phyloP scores from a whole-genome alignment of 192 early-diverging fungal species.

The Linnemannia elongata region DNA sequence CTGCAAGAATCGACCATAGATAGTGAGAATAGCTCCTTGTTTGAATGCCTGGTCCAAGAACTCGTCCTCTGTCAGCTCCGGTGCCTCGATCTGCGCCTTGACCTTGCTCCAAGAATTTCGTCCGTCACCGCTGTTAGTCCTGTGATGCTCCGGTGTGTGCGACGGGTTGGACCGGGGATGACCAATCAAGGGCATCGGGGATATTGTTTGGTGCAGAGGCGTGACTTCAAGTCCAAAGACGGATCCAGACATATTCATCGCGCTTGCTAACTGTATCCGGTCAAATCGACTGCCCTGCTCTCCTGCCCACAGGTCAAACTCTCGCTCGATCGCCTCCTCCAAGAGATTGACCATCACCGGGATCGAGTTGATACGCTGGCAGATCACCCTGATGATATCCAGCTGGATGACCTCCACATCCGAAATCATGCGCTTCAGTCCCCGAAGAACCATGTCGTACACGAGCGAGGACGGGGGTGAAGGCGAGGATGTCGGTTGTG shows the following conservation, averaged over 20 bases:
- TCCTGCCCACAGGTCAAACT: slow-evolving; percentile 40
- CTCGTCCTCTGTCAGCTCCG: slow-evolving; percentile 47
- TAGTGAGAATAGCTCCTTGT: slow-evolving; percentile 39
- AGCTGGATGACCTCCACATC: slow-evolving; percentile 36
- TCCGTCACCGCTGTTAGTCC: neutral
- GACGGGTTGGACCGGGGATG: slow-evolving; percentile 9
- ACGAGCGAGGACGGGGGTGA: slow-evolving; percentile 5
- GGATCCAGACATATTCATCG: slow-evolving; percentile 9
- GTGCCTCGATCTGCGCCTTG: slow-evolving; percentile 27
- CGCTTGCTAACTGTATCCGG: neutral
- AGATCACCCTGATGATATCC: slow-evolving; percentile 29
- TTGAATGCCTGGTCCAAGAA: slow-evolving; percentile 31
- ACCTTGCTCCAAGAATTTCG: slow-evolving; percentile 40
- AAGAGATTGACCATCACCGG: slow-evolving; percentile 41
- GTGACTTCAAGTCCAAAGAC: slow-evolving; percentile 44
- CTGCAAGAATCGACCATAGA: slow-evolving; percentile 40
- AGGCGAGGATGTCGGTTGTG: neutral
- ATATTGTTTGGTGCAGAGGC: slow-evolving; percentile 8
- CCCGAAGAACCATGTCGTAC: slow-evolving; percentile 25
- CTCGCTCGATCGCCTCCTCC: slow-evolving; percentile 46
- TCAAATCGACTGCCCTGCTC: slow-evolving; percentile 17
- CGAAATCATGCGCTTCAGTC: slow-evolving; percentile 30
- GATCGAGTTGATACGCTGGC: slow-evolving; percentile 39
- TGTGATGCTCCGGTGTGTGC: neutral
- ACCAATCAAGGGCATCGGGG: slow-evolving; percentile 20